Percentiles rank a stretch among this genome's conserved stretches.
phyloP scores from a whole-genome alignment of 139 green algal species.

The Chlamydomonas urium region DNA sequence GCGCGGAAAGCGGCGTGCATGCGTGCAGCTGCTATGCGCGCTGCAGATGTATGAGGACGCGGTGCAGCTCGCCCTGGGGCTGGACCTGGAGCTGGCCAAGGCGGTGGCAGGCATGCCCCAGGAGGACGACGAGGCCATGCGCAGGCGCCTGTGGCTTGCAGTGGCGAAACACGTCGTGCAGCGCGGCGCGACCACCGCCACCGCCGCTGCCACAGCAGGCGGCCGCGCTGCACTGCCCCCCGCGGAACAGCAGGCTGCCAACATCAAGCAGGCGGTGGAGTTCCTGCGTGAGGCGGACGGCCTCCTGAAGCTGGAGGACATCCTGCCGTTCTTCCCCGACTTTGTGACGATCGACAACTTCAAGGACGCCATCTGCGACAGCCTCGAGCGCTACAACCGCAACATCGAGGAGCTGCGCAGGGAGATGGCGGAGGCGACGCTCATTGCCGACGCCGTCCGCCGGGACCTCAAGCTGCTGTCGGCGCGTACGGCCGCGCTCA shows the following conservation, averaged over 20 bases:
- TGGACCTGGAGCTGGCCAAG: constrained; percentile 75
- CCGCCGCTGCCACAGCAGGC: neutral
- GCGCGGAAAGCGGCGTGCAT: constrained; percentile 55
- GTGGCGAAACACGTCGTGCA: constrained; percentile 84
- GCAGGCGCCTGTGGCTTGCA: constrained; percentile 72
- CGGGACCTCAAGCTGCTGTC: constrained; percentile 43
- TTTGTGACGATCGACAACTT: constrained; percentile 95
- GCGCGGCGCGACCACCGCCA: constrained; percentile 9
- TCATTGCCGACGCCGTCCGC: constrained; percentile 57
- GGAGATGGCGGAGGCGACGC: constrained; percentile 73
- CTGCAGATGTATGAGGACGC: constrained; percentile 77
- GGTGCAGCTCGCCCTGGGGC: constrained; percentile 66
- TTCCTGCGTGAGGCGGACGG: constrained; percentile 63
- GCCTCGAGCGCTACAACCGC: constrained; percentile 82
- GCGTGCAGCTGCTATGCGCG: constrained; percentile 74
- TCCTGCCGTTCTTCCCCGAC: constrained; percentile 95
- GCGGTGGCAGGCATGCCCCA: constrained; percentile 58
- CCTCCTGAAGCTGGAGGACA: constrained; percentile 67
- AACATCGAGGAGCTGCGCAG: constrained; percentile 70
- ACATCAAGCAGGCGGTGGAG: constrained; percentile 60
- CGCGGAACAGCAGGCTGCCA: constrained; percentile 29
- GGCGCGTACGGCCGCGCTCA: constrained; percentile 47
- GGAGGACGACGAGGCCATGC: constrained; percentile 45
- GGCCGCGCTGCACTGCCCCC: neutral
- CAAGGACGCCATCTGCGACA: constrained; percentile 80